A percentile compares a stretch with the other conserved stretches of the same genome.
phyloP scores from a whole-genome alignment of 805 yeast species.

The Hyphopichia homilentoma region DNA sequence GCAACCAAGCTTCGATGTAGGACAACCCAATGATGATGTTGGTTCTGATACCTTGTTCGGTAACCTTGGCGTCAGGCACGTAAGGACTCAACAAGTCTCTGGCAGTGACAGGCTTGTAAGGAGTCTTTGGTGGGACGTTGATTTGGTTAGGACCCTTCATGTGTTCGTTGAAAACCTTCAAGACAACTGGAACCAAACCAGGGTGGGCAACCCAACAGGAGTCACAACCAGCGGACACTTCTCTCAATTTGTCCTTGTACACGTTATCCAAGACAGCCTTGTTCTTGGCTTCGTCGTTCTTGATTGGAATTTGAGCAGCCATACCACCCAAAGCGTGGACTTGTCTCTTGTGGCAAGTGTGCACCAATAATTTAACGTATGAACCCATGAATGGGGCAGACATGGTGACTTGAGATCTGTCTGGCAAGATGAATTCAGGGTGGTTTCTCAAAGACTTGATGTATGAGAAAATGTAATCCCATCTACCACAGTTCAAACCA shows the following conservation, averaged over 20 bases:
- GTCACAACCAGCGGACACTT: slow-evolving; percentile 76
- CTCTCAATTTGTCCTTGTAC: slow-evolving; percentile 70
- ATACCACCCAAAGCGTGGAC: slow-evolving; percentile 89
- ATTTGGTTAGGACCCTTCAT: slow-evolving; percentile 85
- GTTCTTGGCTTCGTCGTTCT: slow-evolving; percentile 62
- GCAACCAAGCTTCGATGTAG: slow-evolving; percentile 83
- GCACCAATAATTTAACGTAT: slow-evolving; percentile 68
- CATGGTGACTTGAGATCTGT: slow-evolving; percentile 78
- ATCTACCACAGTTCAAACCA: slow-evolving; percentile 84
- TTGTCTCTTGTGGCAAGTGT: slow-evolving; percentile 71
- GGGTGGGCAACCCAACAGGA: slow-evolving; percentile 92
- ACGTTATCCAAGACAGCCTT: slow-evolving; percentile 68
- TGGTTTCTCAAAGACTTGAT: slow-evolving; percentile 72
- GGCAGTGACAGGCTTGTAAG: slow-evolving; percentile 55
- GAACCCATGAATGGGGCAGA: slow-evolving; percentile 76
- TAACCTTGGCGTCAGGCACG: slow-evolving; percentile 60
- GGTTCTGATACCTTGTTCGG: slow-evolving; percentile 66
- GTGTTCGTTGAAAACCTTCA: slow-evolving; percentile 66
- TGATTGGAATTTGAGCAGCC: slow-evolving; percentile 87
- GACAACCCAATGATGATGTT: slow-evolving; percentile 74
- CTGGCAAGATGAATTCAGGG: slow-evolving; percentile 67
- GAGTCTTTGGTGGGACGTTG: slow-evolving; percentile 44
- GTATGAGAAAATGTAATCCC: slow-evolving; percentile 84
- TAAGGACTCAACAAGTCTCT: slow-evolving; percentile 60
- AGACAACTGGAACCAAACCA: slow-evolving; percentile 70